Evolutionary conservation across 1,284 basidiomycete species (phyloP), one percentile per base, ranked within the genome.

Genomic region (Sporisorium iseilematis-ciliati): DNA sequence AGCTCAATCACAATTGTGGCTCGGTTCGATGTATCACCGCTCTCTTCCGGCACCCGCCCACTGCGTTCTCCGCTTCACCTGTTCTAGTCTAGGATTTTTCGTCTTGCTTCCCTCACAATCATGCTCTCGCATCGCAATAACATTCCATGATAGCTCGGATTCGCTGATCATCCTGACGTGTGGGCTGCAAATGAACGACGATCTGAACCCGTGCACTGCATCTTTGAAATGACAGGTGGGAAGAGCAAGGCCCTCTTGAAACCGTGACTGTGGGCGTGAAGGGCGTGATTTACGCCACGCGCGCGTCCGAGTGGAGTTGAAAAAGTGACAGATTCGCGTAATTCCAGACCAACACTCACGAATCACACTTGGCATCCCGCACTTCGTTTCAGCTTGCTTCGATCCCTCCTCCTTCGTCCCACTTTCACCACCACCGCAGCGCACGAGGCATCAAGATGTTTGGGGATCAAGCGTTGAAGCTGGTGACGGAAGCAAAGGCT

Each of bases 401-500:
- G 23, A 18, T 7, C 51, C 8, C 18, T 43, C 26, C n/a, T 48
- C 33, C 20, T 41, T 65, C 43, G 7, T 50, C 35, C 31, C 49
- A 33, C 52, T n/a, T 53, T 33, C 23, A 46, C 33, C 55, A 48
- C 33, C 26, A 7, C 10, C 18, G 31, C 4, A 7, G 10, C 12
- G 29, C 14, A n/a, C n/a, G 12, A 56, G 45, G 2, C 4, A 21
- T 12, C 23, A 57, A 5, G 14, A 89, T 89, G 89, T 88, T 89
- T 80, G 88, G 88, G 70, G 95, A 97, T 87, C 90, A 93, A 74
- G 93, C 92, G 7, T 92, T 93, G 5, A 91, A 94, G 85, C 91
- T 99, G 62, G 89, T 97, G 69, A 89, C 90, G 53, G 93, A 96
- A 85, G 92, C 94, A 4, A 91, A 92, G 33, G 89, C 94, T 25